Base-by-base conservation (phyloP, 2,329 filamentous ascomycete genomes). In the Xylariaceae sp. region DNA sequence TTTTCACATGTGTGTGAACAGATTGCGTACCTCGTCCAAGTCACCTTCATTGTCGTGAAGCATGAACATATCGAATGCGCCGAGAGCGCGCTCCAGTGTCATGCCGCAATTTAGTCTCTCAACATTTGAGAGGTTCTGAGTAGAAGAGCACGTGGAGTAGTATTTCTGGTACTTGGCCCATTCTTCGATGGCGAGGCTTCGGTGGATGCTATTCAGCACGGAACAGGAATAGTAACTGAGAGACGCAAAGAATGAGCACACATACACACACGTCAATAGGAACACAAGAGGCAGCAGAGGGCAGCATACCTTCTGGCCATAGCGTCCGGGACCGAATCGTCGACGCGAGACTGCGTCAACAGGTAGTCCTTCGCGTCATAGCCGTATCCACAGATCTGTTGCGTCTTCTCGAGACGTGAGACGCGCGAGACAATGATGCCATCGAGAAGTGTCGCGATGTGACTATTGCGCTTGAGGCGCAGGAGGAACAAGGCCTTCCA, bases 351-450 rank as follows among this genome's bases (percentile, higher is more conserved):
- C 70, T 96, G 86, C 57, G 81, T 78, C 61, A 92, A 69, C 53
- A 97, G 80, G 57, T 86, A 87, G 72, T 97, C 92, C 72, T 97
- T 97, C 51, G 88, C 89, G 76, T 97, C 92, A 69, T 92, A 93
- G 0, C 92, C 92, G 68, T 87, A 80, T 34, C 79, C 76, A 56
- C 89, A 85, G 62, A 97, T 88, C 54, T 81, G 76, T 66, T 88
- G 84, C 63, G 91, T 86, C 68, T 87, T 86, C 57, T 81, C 79
- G 58, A 91, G 81, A 17, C 92, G 86, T 56, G 84, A 80, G 41
- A 86, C 81, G 71, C 91, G 89, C 37, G 83, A 86, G n/a, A 77
- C 73, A 56, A 97, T 77, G 59, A 96, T 85, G 35, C 77, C 80
- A 63, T 92, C 79, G 58, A 97, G 76, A 6, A 86, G 74, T 7